Percentiles rank a stretch among this genome's conserved stretches.
Conservation (phyloP, 306 rosid species). For the Begonia fuchsioides region DNA sequence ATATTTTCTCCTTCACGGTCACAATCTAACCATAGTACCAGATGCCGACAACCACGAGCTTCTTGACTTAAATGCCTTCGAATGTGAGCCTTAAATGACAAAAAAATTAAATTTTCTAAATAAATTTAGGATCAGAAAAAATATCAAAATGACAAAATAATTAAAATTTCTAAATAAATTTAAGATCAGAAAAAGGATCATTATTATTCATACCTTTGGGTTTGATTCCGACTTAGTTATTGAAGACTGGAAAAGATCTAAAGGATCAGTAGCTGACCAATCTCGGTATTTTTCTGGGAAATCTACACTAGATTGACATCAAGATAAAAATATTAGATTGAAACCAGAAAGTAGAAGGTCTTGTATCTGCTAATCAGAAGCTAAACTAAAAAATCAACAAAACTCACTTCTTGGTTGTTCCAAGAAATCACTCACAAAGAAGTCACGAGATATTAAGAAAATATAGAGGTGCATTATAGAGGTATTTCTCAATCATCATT, state of each 20-base stretch:
- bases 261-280: slow-evolving; percentile 69
- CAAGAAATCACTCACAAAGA: not conserved
- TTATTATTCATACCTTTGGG: slow-evolving; percentile 49
- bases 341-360: slow-evolving; percentile 1
- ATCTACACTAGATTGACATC: slow-evolving; percentile 73
- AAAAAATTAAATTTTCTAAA: too few relatives aligned
- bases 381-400: too few relatives aligned
- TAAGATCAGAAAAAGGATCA: slow-evolving; percentile 1
- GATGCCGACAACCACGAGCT: slow-evolving; percentile 70
- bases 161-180: slow-evolving; percentile 8
- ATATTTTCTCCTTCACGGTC: slow-evolving; percentile 98
- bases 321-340: slow-evolving; percentile 14
- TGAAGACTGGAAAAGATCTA: slow-evolving; percentile 81
- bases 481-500: too few relatives aligned
- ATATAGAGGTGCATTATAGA: too few relatives aligned
- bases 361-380: too few relatives aligned
- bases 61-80: slow-evolving; percentile 77
- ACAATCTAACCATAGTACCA: slow-evolving; percentile 94
- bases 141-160: too few relatives aligned
- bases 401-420: too few relatives aligned
- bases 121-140: too few relatives aligned
- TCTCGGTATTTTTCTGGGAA: slow-evolving; percentile 68
- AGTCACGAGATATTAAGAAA: too few relatives aligned
- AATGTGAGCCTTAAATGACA: slow-evolving; percentile 58
- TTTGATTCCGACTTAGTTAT: slow-evolving; percentile 58